phyloP scores from a whole-genome alignment of 441 rosid species.

The Corymbia calophylla region DNA sequence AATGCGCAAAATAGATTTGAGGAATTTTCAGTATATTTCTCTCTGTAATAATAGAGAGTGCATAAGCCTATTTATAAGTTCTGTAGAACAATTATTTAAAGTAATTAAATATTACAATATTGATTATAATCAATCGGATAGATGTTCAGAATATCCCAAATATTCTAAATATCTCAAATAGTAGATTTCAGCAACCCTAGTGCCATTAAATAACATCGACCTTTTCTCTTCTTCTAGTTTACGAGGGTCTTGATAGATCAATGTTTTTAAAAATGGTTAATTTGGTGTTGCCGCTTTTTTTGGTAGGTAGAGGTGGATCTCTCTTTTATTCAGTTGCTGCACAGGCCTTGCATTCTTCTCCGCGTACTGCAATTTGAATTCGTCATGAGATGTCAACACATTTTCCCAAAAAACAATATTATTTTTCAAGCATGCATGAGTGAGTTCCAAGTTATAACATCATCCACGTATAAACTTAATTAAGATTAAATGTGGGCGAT shows the following conservation, averaged over 20 bases:
- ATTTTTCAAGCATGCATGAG: background rate
- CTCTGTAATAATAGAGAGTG: background rate
- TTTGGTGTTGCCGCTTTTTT: background rate
- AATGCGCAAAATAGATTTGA: background rate
- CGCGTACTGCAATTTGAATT: constrained; percentile 29
- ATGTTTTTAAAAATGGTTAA: background rate
- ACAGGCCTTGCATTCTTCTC: constrained; percentile 47
- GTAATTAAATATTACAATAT: background rate
- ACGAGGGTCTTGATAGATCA: background rate
- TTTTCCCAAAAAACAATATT: background rate
- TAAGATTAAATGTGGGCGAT: background rate
- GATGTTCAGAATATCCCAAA: background rate
- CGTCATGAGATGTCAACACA: background rate
- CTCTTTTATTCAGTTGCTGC: constrained; percentile 30
- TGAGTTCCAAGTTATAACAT: background rate
- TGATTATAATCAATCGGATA: background rate
- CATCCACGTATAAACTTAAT: background rate
- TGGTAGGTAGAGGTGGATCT: constrained; percentile 1
- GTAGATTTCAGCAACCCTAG: background rate
- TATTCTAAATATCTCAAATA: background rate
- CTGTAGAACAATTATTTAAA: background rate
- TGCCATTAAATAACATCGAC: background rate
- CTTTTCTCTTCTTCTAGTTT: background rate
- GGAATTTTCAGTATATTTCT: background rate
- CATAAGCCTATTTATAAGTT: background rate